These are phyloP conservation scores for Acacia crassicarpa DNA, from an alignment of 306 rosid genomes.

Conservation along the genomic window DNA sequence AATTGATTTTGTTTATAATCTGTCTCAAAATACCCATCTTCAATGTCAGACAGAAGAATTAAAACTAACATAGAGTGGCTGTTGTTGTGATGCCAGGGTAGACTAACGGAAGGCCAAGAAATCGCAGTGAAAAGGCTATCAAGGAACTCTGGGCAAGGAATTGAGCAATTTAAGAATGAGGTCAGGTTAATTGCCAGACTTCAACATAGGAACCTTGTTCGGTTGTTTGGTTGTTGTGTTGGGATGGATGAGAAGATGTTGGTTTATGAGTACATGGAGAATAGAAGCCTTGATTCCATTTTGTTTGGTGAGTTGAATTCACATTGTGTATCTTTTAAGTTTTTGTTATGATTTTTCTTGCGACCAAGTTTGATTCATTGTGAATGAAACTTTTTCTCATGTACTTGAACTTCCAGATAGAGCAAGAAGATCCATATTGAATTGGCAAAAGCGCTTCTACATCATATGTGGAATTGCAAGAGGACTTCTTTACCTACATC, in stretches of 20 bases:
- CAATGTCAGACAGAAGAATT: not conserved
- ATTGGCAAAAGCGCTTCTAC: slow-evolving; percentile 65
- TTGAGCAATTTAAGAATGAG: slow-evolving; percentile 75
- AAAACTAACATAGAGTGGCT: slow-evolving; percentile 11
- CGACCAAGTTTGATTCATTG: not conserved
- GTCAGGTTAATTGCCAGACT: slow-evolving; percentile 69
- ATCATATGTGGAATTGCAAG: slow-evolving; percentile 74
- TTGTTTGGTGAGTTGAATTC: slow-evolving; percentile 57
- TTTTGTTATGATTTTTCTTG: not conserved
- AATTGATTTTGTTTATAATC: not conserved
- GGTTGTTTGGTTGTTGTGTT: slow-evolving; percentile 69
- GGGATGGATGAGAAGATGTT: slow-evolving; percentile 69
- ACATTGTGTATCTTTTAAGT: slow-evolving; percentile 4
- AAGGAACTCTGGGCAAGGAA: slow-evolving; percentile 70
- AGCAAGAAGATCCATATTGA: slow-evolving; percentile 39
- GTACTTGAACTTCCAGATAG: slow-evolving; percentile 42
- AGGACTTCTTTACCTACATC: slow-evolving; percentile 82
- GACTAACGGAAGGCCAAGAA: slow-evolving; percentile 50
- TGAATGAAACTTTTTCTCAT: not conserved
- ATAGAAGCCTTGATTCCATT: slow-evolving; percentile 68
- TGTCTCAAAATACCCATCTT: not conserved
- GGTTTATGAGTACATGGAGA: slow-evolving; percentile 80
- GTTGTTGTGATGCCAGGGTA: slow-evolving; percentile 55
- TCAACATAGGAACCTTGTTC: slow-evolving; percentile 81
- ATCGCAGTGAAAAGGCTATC: slow-evolving; percentile 84